These are phyloP conservation scores for Senna tora DNA, from an alignment of 306 rosid species.

Conservation along the genomic window DNA sequence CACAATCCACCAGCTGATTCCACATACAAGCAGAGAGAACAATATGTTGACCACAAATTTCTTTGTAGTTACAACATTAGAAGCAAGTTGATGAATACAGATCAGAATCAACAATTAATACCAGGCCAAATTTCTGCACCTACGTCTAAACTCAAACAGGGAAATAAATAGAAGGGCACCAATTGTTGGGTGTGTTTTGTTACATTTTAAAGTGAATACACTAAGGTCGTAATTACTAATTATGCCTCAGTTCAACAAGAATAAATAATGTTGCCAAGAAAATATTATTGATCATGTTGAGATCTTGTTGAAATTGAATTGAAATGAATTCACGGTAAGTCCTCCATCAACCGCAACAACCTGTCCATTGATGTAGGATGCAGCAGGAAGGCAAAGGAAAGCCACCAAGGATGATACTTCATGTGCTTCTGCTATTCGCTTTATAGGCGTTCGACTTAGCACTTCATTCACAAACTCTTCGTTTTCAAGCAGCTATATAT, in stretches of 20 bases:
- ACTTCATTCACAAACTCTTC: slow-evolving; percentile 49
- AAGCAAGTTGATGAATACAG: neutral
- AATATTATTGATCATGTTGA: slow-evolving; percentile 32
- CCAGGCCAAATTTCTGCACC: neutral
- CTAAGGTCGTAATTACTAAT: too few species aligned
- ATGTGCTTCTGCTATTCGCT: slow-evolving; percentile 71
- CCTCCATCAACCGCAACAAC: slow-evolving; percentile 81
- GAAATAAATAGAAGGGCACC: neutral
- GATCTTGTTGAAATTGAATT: slow-evolving; percentile 32
- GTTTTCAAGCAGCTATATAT: slow-evolving; percentile 54
- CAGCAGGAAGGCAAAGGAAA: slow-evolving; percentile 83
- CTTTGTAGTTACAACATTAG: too few species aligned
- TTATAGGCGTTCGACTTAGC: slow-evolving; percentile 56
- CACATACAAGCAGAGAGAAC: neutral
- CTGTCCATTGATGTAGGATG: slow-evolving; percentile 89
- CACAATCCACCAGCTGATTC: neutral
- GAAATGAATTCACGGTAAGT: slow-evolving; percentile 65
- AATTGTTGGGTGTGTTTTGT: neutral
- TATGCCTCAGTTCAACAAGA: too few species aligned
- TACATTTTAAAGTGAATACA: too few species aligned
- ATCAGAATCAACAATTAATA: neutral
- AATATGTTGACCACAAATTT: neutral
- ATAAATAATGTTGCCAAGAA: neutral
- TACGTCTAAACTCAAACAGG: neutral
- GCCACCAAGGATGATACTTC: slow-evolving; percentile 88